Percentiles rank a stretch among this genome's conserved stretches.
Conservation (phyloP, 1,284 basidiomycete genomes). For the Tilletia indica region DNA sequence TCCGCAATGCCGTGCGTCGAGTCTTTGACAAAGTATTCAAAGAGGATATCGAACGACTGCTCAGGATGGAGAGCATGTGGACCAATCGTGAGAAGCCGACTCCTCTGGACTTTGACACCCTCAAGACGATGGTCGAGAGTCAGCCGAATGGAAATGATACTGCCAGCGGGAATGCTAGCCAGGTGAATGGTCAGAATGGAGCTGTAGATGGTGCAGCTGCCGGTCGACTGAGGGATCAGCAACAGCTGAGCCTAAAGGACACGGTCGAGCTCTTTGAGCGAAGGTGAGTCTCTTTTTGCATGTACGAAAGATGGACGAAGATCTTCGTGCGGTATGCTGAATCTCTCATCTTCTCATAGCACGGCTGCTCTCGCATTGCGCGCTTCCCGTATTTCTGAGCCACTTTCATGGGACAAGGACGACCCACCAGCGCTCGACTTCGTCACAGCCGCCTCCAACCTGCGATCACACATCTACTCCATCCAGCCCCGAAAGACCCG, state of each 20-base stretch:
- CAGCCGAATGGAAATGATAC: neutral
- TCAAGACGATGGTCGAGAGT: neutral
- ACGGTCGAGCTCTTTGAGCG: constrained; percentile 44
- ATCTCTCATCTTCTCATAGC: constrained; percentile 58
- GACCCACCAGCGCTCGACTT: constrained; percentile 96
- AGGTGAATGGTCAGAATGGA: neutral
- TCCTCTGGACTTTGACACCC: constrained; percentile 73
- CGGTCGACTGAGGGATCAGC: constrained; percentile 40
- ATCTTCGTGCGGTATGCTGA: too few relatives aligned
- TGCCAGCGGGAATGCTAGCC: neutral
- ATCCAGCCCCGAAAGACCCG: constrained; percentile 79
- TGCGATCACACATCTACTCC: constrained; percentile 83
- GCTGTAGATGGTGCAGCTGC: neutral
- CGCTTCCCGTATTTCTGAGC: constrained; percentile 67
- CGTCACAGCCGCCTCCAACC: constrained; percentile 78
- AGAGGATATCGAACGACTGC: constrained; percentile 79
- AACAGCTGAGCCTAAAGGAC: constrained; percentile 38
- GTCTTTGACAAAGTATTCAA: constrained; percentile 91
- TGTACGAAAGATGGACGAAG: neutral
- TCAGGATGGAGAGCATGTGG: constrained; percentile 99
- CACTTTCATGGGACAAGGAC: constrained; percentile 92
- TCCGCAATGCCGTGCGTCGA: constrained; percentile 66
- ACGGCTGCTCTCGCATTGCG: constrained; percentile 75
- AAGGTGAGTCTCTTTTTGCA: constrained; percentile 12
- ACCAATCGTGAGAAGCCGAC: constrained; percentile 77